Evolutionary conservation across 1,284 basidiomycete species (phyloP), one percentile per base, ranked within the genome.

Genomic region (Sanguinoderma infundibulare): DNA sequence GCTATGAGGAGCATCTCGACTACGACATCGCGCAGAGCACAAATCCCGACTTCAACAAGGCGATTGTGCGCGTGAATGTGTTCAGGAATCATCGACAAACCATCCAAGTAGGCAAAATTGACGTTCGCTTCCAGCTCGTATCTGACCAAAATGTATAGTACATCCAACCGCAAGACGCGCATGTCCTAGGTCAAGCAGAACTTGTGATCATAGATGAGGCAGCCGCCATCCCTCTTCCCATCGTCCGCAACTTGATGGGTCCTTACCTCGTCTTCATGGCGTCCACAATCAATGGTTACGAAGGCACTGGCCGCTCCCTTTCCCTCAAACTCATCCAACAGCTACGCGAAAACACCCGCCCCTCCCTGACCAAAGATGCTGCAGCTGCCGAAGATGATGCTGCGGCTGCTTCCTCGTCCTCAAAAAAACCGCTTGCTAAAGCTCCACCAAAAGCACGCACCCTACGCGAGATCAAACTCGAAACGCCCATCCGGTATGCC

Each of bases 231-330:
- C 98, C 98, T 0, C 86, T 99, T 14, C 95, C 96, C 4, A 87
- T 98, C 26, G 96, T 99, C 20, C 89, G 92, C 65, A 95, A 95
- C 70, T 89, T 99, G 62, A 90, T 99, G 64, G 98, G 98, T 0
- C 96, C 96, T 0, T 99, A 99, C 77, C 92, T 98, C 44, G 96
- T 99, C 54, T 98, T 99, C 82, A 91, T 99, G 84, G 94, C 96
- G 1, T 98, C 95, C 20, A 99, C 98, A 2, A 97, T 99, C 80
- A 98, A 98, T 74, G 98, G 98, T 47, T 99, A 99, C 78, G 98
- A 99, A 81, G 98, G 98, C 22, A 99, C 98, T 0, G 98, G 98
- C 20, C 92, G 98, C 36, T 98, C 96, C 2, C 87, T 99, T 50
- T 97, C 95, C 50, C 91, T 99, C 69, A 99, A 99, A 76, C 91